These are phyloP conservation scores for Wallacemonas rigidus DNA, from an alignment of 208 protist species.

Conservation along the genomic window DNA sequence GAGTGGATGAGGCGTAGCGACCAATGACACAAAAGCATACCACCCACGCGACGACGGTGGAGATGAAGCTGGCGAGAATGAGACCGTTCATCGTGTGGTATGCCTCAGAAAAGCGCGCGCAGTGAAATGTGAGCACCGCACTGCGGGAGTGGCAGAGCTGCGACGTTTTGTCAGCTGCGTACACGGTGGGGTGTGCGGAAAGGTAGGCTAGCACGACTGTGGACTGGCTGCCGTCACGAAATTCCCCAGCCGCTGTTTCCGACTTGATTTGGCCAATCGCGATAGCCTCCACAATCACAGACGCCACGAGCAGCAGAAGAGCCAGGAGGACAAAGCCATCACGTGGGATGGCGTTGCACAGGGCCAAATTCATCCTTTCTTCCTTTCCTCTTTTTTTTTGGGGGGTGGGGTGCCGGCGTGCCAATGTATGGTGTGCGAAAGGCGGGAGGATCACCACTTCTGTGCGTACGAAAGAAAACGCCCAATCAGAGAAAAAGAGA, in stretches of 20 bases:
- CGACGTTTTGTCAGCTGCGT: constrained; percentile 17
- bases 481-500: no score
- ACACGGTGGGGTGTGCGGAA: constrained; percentile 37
- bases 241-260: constrained; percentile 33
- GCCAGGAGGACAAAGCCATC: constrained; percentile 36
- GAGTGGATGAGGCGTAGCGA: constrained; percentile 33
- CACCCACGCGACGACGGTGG: constrained; percentile 35
- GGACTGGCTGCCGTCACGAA: constrained; percentile 22
- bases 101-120: constrained; percentile 56
- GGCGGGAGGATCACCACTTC: no score
- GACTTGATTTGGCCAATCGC: constrained; percentile 37
- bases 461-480: no score
- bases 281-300: constrained; percentile 51
- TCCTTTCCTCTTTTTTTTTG: background rate
- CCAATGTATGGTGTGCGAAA: background rate
- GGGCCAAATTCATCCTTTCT: constrained; percentile 38
- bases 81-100: constrained; percentile 58
- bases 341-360: constrained; percentile 58
- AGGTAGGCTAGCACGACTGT: constrained; percentile 30
- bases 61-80: constrained; percentile 51
- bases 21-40: constrained; percentile 39
- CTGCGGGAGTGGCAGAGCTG: constrained; percentile 43
- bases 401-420: background rate
- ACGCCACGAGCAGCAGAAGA: constrained; percentile 45
- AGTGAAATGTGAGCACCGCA: constrained; percentile 31